These are phyloP conservation scores for Phaeomoniella chlamydospora DNA, from an alignment of 2,329 filamentous ascomycete species.

Conservation along the genomic window DNA sequence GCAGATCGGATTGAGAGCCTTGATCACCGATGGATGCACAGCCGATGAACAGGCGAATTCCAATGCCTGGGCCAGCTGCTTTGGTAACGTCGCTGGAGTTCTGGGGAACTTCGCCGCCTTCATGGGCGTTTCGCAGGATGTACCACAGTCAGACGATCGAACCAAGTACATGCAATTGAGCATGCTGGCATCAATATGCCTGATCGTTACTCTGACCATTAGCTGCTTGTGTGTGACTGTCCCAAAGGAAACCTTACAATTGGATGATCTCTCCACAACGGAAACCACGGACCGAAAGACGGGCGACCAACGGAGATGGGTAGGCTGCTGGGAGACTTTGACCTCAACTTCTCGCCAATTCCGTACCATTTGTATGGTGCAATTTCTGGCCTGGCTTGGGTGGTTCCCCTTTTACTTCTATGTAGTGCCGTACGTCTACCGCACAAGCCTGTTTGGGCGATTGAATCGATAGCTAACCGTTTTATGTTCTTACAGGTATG, in stretches of 20 bases:
- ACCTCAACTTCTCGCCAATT: constrained; percentile 71
- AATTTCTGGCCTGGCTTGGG: not conserved
- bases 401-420: constrained; percentile 2
- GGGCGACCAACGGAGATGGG: constrained; percentile 41
- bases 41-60: not conserved
- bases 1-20: not conserved
- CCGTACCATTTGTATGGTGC: constrained; percentile 1
- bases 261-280: too few species aligned
- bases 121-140: constrained; percentile 56
- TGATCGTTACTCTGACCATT: constrained; percentile 54
- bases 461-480: too few species aligned
- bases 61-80: constrained; percentile 38
- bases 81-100: constrained; percentile 80
- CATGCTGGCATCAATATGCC: constrained; percentile 62
- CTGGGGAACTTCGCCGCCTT: constrained; percentile 81
- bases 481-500: not conserved
- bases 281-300: constrained; percentile 60
- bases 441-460: too few species aligned
- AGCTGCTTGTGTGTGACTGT: constrained; percentile 50
- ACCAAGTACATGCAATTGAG: constrained; percentile 91
- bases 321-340: constrained; percentile 57
- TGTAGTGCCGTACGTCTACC: constrained; percentile 39
- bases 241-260: too few species aligned
- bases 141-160: constrained; percentile 68
- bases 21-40: not conserved